Evolutionary conservation across 768 basidiomycete genomes (phyloP).

Genomic region (Russula lepida): DNA sequence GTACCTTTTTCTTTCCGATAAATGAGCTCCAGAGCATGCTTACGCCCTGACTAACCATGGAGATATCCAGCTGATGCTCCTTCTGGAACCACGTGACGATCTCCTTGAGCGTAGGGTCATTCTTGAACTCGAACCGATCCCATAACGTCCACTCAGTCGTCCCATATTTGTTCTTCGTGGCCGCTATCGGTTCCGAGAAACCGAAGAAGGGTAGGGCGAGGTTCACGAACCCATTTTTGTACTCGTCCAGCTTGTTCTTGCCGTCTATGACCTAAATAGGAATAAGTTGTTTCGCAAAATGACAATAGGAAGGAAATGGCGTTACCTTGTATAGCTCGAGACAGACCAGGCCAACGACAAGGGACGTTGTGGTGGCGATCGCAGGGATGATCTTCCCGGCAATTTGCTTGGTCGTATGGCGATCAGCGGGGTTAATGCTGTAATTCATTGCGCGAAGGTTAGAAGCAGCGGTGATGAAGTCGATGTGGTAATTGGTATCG

Average conservation of each 20-base stretch:
- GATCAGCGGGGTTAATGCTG: conserved; percentile 75
- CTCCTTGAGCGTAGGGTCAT: conserved; percentile 81
- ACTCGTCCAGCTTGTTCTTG: conserved; percentile 87
- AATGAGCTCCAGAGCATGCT: conserved; percentile 98
- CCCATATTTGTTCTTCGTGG: conserved; percentile 82
- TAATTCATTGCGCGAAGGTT: conserved; percentile 97
- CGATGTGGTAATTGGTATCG: conserved; percentile 95
- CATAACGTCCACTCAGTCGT: conserved; percentile 92
- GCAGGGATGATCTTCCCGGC: conserved; percentile 99
- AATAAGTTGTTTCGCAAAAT: background rate
- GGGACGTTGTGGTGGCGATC: conserved; percentile 95
- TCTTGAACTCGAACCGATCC: conserved; percentile 92
- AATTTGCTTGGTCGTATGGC: conserved; percentile 93
- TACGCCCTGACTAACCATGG: conserved; percentile 96
- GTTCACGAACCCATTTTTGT: conserved; percentile 99
- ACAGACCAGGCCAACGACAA: conserved; percentile 93
- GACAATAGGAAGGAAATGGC: background rate
- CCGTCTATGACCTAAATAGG: conserved; percentile 77
- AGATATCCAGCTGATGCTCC: conserved; percentile 77
- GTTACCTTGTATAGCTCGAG: conserved; percentile 91
- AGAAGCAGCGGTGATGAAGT: conserved; percentile 96
- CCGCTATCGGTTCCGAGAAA: conserved; percentile 94
- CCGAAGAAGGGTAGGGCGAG: conserved; percentile 97
- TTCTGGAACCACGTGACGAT: conserved; percentile 78
- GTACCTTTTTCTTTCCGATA: conserved; percentile 85